Evolutionary conservation across 768 basidiomycete species (phyloP), one percentile per base, ranked within the genome.

Genomic region (Suillus sp.): DNA sequence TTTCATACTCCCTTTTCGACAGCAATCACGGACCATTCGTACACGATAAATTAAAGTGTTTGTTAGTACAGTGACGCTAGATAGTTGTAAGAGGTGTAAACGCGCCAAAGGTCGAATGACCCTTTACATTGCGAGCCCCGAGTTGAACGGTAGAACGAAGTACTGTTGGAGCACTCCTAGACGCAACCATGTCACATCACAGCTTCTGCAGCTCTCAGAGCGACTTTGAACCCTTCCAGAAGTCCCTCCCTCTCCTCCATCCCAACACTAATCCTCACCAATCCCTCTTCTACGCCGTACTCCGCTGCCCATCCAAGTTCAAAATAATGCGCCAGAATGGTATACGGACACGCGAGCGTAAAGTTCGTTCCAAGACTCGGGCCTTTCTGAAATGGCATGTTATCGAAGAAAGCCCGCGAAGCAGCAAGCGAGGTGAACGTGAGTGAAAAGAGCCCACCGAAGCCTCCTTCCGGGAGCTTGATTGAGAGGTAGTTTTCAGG

Each of bases 291-390:
- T 14, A 99, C 93, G 22, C 93, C 95, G 76, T 86, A 96, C 65
- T 81, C 78, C 57, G 85, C 88, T 18, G 96, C 96, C 96, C 96
- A 99, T 42, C 91, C 92, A 65, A 96, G 78, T 76, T 99, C 96
- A 1, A 78, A 72, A 67, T 87, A 98, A 75, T 99, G 96, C 42
- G 93, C 96, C 30, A 99, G 81, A 63, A 99, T 87, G 11, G 93
- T 92, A 73, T 93, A 99, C 30, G 96, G 96, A 67, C 89, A 95
- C 37, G 95, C 94, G 35, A 99, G 83, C 2, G 96, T 98, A 74
- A 98, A 98, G 81, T 94, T 97, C 25, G 96, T 98, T 2, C 96
- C 96, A 10, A 93, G 82, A 70, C 88, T 89, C 0, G 96, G 96
- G 3, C 96, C 96, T 74, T 99, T 99, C 67, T 84, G 84, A 74